Evolutionary conservation across 352 stramenopile genomes (phyloP), one percentile per base, ranked within the genome.

Genomic region (Globisporangium nodosum): DNA sequence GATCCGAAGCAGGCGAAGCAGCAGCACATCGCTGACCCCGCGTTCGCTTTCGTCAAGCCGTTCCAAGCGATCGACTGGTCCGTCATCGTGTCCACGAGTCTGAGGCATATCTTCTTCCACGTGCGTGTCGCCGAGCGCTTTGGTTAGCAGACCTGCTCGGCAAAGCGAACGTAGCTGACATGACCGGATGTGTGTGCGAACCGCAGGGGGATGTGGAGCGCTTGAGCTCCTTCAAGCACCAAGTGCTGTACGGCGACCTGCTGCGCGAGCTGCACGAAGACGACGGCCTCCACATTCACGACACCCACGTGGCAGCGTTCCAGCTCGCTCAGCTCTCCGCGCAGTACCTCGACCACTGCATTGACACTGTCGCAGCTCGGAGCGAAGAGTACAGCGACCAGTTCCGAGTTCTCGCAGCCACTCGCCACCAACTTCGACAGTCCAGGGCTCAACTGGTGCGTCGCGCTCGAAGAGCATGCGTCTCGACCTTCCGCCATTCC

Each of bases 311-410:
- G 6, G 46, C 61, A 13, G 78, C 83, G 1, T 90, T 91, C 51
- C 71, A 72, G 39, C 18, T 79, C 42, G 73, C 64, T 8, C 81
- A 91, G 48, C 73, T 83, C 16, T 85, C 83, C 9, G 74, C 75
- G 1, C 83, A 92, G 58, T 92, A 92, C 61, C 58, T 92, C 2
- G 69, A 78, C 18, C 70, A 85, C 20, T 92, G 83, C 42, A 68
- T 88, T 1, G 52, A 73, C 24, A 70, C 61, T 4, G 61, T 92
- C 6, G 58, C 66, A 0, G 21, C 56, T 18, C 68, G 83, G 0
- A 57, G 69, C 16, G 50, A 80, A 31, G 64, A 72, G 0, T 90
- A 91, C 52, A 67, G 61, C 15, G 56, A 70, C 0, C 70, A 83
- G 30, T 68, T 73, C 37, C 40, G 63, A 15, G 47, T 42, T 3